Evolutionary conservation across 2,329 filamentous ascomycete genomes (phyloP).

Genomic region (Aspergillus fijiensis): DNA sequence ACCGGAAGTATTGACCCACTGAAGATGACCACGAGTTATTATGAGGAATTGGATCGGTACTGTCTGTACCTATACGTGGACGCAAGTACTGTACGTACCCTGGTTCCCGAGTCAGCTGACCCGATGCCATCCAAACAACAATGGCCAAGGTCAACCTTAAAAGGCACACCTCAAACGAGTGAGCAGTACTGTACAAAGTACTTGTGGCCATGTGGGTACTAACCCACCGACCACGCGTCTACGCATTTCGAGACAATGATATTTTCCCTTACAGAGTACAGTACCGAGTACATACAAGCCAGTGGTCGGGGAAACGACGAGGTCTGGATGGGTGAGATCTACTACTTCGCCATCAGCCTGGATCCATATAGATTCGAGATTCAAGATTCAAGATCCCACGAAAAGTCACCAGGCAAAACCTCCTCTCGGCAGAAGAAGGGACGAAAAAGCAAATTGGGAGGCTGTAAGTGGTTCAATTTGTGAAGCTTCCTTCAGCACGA

Average conservation of each 20-base stretch:
- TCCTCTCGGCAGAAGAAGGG: neutral
- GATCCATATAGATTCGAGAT: neutral
- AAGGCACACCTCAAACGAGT: neutral
- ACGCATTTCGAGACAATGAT: too few species aligned
- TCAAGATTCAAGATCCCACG: neutral
- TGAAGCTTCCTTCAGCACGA: neutral
- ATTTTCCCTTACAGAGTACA: constrained; percentile 4
- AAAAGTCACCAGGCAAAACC: neutral
- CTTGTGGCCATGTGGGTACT: constrained; percentile 6
- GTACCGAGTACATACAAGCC: constrained; percentile 37
- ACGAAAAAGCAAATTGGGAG: neutral
- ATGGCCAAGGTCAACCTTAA: neutral
- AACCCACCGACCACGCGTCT: too few species aligned
- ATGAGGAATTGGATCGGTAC: constrained; percentile 8
- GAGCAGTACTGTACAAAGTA: neutral
- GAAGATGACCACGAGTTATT: constrained; percentile 15
- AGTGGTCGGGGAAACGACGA: constrained; percentile 26
- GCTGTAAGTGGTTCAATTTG: too few species aligned
- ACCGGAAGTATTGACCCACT: constrained; percentile 16
- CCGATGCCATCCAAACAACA: neutral
- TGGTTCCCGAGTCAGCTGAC: constrained; percentile 10
- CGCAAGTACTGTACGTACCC: neutral
- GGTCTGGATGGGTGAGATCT: neutral
- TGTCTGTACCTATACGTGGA: neutral
- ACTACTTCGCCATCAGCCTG: neutral